These are phyloP conservation scores for Penicillium aurantiogriseum DNA, from an alignment of 2,329 filamentous ascomycete species.

Conservation along the genomic window DNA sequence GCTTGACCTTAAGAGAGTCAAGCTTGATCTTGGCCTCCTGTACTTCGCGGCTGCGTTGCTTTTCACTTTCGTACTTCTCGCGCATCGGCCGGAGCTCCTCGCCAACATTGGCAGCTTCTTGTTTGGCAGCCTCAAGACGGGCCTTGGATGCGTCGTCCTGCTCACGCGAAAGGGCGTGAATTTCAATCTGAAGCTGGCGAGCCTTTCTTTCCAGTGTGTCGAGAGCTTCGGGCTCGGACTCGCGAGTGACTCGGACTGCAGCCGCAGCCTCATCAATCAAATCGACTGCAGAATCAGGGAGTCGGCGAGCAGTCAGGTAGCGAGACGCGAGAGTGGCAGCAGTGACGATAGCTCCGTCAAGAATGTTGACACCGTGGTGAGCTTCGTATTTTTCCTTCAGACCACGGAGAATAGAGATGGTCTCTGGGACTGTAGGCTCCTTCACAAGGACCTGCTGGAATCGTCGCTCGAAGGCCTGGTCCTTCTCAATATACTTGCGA, in stretches of 20 bases:
- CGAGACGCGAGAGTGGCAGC: constrained; percentile 88
- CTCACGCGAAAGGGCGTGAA: constrained; percentile 88
- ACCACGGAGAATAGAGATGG: constrained; percentile 95
- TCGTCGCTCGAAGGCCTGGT: constrained; percentile 93
- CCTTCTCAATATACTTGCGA: constrained; percentile 98
- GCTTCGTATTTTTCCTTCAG: constrained; percentile 98
- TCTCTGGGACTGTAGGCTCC: constrained; percentile 84
- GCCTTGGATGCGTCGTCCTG: constrained; percentile 89
- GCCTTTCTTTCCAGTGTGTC: constrained; percentile 89
- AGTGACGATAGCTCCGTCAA: constrained; percentile 88
- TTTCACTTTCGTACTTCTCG: constrained; percentile 94
- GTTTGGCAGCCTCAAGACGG: constrained; percentile 77
- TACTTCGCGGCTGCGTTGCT: constrained; percentile 84
- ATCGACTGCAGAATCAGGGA: constrained; percentile 96
- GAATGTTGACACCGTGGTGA: constrained; percentile 95
- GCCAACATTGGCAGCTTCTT: constrained; percentile 89
- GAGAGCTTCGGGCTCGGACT: constrained; percentile 93
- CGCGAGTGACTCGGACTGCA: constrained; percentile 90
- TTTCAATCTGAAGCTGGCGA: constrained; percentile 93
- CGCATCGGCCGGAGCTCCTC: constrained; percentile 89
- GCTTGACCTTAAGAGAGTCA: constrained; percentile 84
- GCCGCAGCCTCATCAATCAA: constrained; percentile 94
- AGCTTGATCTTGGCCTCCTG: constrained; percentile 95
- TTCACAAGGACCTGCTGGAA: constrained; percentile 99
- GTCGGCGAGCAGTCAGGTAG: constrained; percentile 84